Evolutionary conservation across 176 grass and related monocot genomes (phyloP).

Genomic region (Phoenix dactylifera): DNA sequence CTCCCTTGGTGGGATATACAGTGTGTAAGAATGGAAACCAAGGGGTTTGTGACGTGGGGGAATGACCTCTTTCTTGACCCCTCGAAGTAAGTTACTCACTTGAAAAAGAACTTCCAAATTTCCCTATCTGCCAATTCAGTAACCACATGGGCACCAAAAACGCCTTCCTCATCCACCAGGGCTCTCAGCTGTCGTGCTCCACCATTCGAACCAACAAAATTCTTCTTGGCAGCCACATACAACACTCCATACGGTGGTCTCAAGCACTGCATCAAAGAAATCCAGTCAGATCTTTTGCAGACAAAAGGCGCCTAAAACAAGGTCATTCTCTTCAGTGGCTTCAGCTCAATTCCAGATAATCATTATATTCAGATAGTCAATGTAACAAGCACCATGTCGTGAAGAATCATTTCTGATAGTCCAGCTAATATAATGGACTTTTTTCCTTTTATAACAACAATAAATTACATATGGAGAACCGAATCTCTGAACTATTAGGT

Average conservation of each 20-base stretch:
- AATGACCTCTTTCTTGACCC: constrained; percentile 10
- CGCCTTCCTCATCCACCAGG: constrained; percentile 74
- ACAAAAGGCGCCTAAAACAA: too few species aligned
- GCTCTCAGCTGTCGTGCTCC: constrained; percentile 51
- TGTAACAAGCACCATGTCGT: too few species aligned
- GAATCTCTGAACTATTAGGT: too few species aligned
- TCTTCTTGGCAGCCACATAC: constrained; percentile 75
- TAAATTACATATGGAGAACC: too few species aligned
- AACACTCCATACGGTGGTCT: constrained; percentile 77
- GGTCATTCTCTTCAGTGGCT: too few species aligned
- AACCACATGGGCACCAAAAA: constrained; percentile 62
- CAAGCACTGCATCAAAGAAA: constrained; percentile 49
- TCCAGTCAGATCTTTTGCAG: neutral
- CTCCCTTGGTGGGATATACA: constrained; percentile 33
- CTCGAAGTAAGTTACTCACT: constrained; percentile 23
- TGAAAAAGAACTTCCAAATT: constrained; percentile 95
- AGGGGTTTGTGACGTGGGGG: constrained; percentile 2
- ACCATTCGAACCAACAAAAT: constrained; percentile 57
- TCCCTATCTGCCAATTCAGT: constrained; percentile 52
- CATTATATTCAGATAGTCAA: too few species aligned
- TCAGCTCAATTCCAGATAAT: too few species aligned
- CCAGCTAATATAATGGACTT: too few species aligned
- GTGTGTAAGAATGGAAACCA: constrained; percentile 14
- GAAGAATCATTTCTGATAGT: too few species aligned
- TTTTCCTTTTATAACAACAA: too few species aligned